Conservation (phyloP, 768 basidiomycete genomes). For the Suillus sp. region DNA sequence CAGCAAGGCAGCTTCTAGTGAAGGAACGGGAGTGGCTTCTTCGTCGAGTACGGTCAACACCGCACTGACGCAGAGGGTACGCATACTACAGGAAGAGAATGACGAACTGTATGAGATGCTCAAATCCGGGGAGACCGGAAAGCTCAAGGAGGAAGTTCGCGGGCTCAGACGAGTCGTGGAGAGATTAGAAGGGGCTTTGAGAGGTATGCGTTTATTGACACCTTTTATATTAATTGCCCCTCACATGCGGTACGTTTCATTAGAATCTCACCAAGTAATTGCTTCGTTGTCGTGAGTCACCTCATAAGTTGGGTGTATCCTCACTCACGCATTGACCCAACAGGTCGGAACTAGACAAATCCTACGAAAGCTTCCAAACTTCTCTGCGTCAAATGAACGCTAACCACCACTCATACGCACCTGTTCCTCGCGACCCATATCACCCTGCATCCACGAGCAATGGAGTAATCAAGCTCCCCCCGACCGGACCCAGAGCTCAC, state of each 20-base stretch:
- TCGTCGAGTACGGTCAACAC: constrained; percentile 59
- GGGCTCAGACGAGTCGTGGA: constrained; percentile 66
- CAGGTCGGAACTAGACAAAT: constrained; percentile 78
- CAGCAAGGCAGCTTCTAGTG: constrained; percentile 39
- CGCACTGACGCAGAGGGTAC: constrained; percentile 76
- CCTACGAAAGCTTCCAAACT: constrained; percentile 61
- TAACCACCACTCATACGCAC: constrained; percentile 44
- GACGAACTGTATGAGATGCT: constrained; percentile 82
- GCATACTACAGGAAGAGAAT: constrained; percentile 81
- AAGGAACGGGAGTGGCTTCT: constrained; percentile 36
- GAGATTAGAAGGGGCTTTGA: constrained; percentile 72
- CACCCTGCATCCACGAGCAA: constrained; percentile 36
- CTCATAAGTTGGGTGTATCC: constrained; percentile 11
- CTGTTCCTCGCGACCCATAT: constrained; percentile 46
- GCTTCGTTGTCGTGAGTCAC: constrained; percentile 64
- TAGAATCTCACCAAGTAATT: constrained; percentile 81
- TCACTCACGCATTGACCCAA: constrained; percentile 19
- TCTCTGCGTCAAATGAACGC: constrained; percentile 46
- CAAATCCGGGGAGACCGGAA: constrained; percentile 74
- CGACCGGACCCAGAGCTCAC: constrained; percentile 79
- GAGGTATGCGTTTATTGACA: constrained; percentile 49
- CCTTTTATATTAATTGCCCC: constrained; percentile 7
- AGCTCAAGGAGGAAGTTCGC: constrained; percentile 79
- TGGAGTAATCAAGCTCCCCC: constrained; percentile 53
- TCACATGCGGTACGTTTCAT: constrained; percentile 15